These are phyloP conservation scores for Cercophora samala DNA, from an alignment of 495 filamentous ascomycete species.

Conservation along the genomic window DNA sequence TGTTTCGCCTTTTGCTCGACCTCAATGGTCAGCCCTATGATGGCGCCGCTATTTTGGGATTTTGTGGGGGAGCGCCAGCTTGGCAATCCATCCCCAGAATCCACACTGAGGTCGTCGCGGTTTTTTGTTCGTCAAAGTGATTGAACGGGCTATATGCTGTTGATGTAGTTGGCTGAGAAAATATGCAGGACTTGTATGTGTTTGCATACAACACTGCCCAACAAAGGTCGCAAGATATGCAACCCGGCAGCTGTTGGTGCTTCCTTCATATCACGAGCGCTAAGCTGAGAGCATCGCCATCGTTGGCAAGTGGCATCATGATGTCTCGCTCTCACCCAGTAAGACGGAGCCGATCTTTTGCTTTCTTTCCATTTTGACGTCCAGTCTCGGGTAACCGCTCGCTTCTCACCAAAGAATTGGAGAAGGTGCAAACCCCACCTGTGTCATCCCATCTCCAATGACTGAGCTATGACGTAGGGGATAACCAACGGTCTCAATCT, in stretches of 20 bases:
- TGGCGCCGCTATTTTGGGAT: neutral
- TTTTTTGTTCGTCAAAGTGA: neutral
- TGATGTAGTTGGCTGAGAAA: neutral
- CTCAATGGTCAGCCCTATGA: neutral
- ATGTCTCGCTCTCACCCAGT: neutral
- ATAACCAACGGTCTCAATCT: neutral
- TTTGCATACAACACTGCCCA: neutral
- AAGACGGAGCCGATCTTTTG: neutral
- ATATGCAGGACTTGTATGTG: neutral
- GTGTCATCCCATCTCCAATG: constrained; percentile 6
- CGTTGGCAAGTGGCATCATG: neutral
- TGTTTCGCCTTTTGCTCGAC: neutral
- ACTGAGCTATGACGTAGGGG: constrained; percentile 15
- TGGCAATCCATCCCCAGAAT: too few species aligned
- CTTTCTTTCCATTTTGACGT: neutral
- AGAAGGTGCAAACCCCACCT: neutral
- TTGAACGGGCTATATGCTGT: neutral
- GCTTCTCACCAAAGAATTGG: neutral
- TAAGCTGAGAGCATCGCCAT: neutral
- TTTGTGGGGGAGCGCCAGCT: neutral
- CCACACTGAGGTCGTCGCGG: too few species aligned
- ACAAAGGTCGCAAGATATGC: neutral
- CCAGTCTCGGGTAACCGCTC: too few species aligned
- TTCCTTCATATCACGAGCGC: neutral
- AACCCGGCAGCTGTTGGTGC: neutral